These are phyloP conservation scores for Globisporangium paroecandrum DNA, from an alignment of 352 stramenopile genomes.

Conservation along the genomic window DNA sequence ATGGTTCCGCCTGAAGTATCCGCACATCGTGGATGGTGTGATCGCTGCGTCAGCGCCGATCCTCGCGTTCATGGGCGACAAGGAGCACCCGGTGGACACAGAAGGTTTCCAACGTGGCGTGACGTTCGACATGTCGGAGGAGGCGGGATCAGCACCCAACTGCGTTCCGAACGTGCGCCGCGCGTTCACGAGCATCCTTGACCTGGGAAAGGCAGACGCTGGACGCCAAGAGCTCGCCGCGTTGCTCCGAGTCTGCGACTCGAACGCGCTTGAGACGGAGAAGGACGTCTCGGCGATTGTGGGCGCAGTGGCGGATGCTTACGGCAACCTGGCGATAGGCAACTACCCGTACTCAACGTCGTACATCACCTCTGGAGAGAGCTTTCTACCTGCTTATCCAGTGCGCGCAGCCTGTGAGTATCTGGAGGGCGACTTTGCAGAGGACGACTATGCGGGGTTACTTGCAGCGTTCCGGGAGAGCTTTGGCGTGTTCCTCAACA, in stretches of 20 bases:
- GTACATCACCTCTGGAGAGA: slow-evolving; percentile 47
- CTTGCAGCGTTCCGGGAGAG: slow-evolving; percentile 34
- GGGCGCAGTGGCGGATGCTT: slow-evolving; percentile 18
- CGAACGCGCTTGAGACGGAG: slow-evolving; percentile 17
- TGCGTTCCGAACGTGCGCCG: slow-evolving; percentile 37
- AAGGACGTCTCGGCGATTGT: slow-evolving; percentile 22
- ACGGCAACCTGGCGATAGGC: slow-evolving; percentile 34
- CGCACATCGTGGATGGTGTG: slow-evolving; percentile 60
- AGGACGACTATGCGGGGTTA: slow-evolving; percentile 19
- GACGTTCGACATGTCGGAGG: slow-evolving; percentile 39
- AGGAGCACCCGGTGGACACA: slow-evolving; percentile 32
- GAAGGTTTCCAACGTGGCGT: slow-evolving; percentile 41
- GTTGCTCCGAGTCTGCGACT: slow-evolving; percentile 30
- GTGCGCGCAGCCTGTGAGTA: slow-evolving; percentile 34
- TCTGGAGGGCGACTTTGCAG: slow-evolving; percentile 26
- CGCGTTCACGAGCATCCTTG: slow-evolving; percentile 16
- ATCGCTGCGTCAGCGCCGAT: slow-evolving; percentile 67
- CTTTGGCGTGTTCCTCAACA: slow-evolving; percentile 50
- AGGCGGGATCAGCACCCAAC: slow-evolving; percentile 27
- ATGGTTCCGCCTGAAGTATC: slow-evolving; percentile 79
- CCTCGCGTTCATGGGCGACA: slow-evolving; percentile 47
- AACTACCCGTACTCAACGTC: slow-evolving; percentile 51
- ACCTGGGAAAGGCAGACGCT: slow-evolving; percentile 17
- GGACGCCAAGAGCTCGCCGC: slow-evolving; percentile 26
- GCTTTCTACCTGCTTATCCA: slow-evolving; percentile 33